phyloP scores from a whole-genome alignment of 495 filamentous ascomycete genomes.

The Immersiella caudata region DNA sequence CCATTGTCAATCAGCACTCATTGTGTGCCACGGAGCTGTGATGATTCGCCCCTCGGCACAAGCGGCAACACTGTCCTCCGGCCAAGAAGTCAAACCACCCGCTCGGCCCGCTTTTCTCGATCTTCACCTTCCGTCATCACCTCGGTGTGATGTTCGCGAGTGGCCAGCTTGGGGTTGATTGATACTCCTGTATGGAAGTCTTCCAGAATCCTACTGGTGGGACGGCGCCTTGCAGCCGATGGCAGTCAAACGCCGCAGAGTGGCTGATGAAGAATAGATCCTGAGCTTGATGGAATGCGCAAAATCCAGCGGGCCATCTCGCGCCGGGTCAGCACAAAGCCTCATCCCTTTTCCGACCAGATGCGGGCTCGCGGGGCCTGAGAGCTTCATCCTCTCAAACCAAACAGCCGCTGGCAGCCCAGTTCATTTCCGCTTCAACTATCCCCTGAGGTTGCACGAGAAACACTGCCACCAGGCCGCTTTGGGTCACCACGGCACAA shows the following conservation, averaged over 20 bases:
- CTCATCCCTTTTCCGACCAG: background rate
- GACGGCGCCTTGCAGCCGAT: background rate
- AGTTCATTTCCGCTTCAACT: background rate
- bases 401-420: background rate
- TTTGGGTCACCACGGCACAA: background rate
- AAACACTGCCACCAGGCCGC: background rate
- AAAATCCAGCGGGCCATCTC: background rate
- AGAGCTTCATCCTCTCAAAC: background rate
- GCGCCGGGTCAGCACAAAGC: background rate
- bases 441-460: background rate
- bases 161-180: background rate
- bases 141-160: background rate
- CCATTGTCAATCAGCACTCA: background rate
- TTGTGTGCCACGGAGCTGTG: background rate
- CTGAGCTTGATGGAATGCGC: background rate
- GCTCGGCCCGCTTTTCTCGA: background rate
- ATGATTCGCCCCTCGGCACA: constrained; percentile 1
- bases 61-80: background rate
- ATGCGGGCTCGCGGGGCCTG: background rate
- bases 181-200: constrained; percentile 9
- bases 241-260: background rate
- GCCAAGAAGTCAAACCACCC: background rate
- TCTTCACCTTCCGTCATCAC: background rate
- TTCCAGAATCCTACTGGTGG: constrained; percentile 11
- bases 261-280: background rate